Conservation (phyloP, 495 filamentous ascomycete genomes). For the Friedmanniomyces simplex region DNA sequence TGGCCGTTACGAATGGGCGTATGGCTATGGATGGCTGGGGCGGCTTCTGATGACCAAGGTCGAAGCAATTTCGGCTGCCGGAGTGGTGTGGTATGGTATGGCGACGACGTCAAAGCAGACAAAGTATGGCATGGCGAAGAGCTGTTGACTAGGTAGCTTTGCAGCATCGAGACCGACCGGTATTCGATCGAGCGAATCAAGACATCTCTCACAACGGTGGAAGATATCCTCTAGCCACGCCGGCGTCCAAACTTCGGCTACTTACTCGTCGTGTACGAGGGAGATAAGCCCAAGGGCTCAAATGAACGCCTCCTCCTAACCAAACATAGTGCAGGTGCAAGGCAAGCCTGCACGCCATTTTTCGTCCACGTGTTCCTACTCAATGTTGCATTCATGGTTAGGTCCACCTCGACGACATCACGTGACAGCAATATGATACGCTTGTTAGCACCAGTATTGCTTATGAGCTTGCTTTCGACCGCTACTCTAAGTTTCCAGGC, state of each 20-base stretch:
- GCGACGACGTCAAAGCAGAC: not conserved
- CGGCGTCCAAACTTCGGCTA: too few species aligned
- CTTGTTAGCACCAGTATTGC: not conserved
- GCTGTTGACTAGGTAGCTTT: not conserved
- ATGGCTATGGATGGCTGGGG: not conserved
- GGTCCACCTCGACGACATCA: too few species aligned
- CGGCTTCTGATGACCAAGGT: not conserved
- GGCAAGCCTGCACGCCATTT: too few species aligned
- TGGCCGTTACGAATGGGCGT: not conserved
- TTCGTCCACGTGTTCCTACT: too few species aligned
- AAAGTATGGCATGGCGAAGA: not conserved
- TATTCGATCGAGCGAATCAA: not conserved
- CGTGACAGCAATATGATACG: not conserved
- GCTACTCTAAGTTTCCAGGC: constrained; percentile 5
- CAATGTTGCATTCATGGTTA: too few species aligned
- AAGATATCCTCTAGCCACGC: too few species aligned
- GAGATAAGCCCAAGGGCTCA: too few species aligned
- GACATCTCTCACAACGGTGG: not conserved
- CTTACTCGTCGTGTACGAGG: too few species aligned
- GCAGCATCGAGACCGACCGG: not conserved
- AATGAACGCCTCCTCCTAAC: too few species aligned
- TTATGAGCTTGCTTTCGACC: not conserved
- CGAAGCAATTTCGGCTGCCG: not conserved
- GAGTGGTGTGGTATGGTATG: not conserved
- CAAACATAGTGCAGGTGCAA: too few species aligned